These are phyloP conservation scores for Starmerella sirachaensis DNA, from an alignment of 805 yeast species.

Conservation along the genomic window DNA sequence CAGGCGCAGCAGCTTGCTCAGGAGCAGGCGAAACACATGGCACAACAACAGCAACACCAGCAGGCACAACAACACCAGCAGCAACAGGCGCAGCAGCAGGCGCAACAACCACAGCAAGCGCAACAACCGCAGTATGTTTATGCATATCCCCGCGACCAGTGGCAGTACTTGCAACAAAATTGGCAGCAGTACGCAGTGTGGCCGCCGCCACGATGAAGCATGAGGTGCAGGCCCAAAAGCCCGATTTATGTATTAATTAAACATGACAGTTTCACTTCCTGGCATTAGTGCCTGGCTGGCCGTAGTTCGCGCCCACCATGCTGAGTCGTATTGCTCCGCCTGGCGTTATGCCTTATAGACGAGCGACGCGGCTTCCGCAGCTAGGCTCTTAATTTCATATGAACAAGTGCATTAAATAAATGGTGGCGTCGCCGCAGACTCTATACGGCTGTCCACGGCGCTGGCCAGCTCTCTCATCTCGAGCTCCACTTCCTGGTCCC, in stretches of 20 bases:
- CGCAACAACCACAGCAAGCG: slow-evolving; percentile 9
- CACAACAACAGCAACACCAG: slow-evolving; percentile 7
- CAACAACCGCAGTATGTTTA: background rate
- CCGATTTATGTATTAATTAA: background rate
- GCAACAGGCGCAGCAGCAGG: slow-evolving; percentile 9
- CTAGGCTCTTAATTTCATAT: too few relatives aligned
- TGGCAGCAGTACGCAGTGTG: slow-evolving; percentile 11
- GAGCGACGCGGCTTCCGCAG: too few relatives aligned
- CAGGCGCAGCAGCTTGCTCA: slow-evolving; percentile 2
- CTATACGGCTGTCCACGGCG: slow-evolving; percentile 1
- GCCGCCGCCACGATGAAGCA: slow-evolving; percentile 11
- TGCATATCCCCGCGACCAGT: slow-evolving; percentile 3
- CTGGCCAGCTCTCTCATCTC: slow-evolving; percentile 8
- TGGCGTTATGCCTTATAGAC: too few relatives aligned
- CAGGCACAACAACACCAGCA: slow-evolving; percentile 8
- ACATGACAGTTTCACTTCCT: background rate
- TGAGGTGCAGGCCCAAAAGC: too few relatives aligned
- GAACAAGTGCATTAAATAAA: background rate
- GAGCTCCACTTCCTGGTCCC: slow-evolving; percentile 11
- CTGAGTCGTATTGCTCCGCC: too few relatives aligned
- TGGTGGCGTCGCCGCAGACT: background rate
- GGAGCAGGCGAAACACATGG: slow-evolving; percentile 1
- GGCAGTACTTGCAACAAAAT: slow-evolving; percentile 1
- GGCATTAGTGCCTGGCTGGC: too few relatives aligned
- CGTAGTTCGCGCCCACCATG: too few relatives aligned